phyloP scores from a whole-genome alignment of 1,284 basidiomycete genomes.

The Cystobasidium pallidum region DNA sequence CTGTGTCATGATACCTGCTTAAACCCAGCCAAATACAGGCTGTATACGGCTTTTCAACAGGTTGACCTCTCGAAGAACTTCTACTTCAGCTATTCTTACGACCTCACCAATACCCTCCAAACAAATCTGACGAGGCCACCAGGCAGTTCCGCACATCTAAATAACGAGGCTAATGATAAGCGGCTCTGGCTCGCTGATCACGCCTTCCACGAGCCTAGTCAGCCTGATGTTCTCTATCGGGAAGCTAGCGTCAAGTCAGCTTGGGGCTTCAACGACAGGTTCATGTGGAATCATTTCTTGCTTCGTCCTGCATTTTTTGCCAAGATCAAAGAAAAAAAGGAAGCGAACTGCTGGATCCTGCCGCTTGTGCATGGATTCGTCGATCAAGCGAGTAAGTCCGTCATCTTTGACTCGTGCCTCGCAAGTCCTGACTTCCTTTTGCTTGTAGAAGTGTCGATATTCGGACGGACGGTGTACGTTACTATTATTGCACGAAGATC shows the following conservation, averaged over 20 bases:
- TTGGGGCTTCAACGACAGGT: constrained; percentile 78
- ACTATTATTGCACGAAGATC: constrained; percentile 93
- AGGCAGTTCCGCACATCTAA: constrained; percentile 18
- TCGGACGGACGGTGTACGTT: constrained; percentile 87
- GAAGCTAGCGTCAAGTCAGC: constrained; percentile 44
- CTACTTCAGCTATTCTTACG: constrained; percentile 98
- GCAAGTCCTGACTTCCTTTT: background rate
- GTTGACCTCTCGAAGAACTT: constrained; percentile 99
- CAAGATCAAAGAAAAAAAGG: constrained; percentile 56
- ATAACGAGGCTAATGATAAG: background rate
- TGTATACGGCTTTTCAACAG: constrained; percentile 92
- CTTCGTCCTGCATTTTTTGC: constrained; percentile 66
- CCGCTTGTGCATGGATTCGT: constrained; percentile 95
- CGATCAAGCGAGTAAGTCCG: constrained; percentile 87
- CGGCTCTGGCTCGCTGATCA: constrained; percentile 41
- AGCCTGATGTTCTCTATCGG: background rate
- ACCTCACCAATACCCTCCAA: constrained; percentile 92
- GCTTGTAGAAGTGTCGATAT: constrained; percentile 77
- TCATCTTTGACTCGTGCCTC: background rate
- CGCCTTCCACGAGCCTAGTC: constrained; percentile 45
- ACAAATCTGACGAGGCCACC: constrained; percentile 75
- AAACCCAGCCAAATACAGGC: constrained; percentile 52
- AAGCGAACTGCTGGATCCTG: constrained; percentile 79
- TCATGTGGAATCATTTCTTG: constrained; percentile 94
- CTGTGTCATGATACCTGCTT: background rate